Evolutionary conservation across 352 stramenopile species (phyloP).

Genomic region (Halophytophthora polymorphica): DNA sequence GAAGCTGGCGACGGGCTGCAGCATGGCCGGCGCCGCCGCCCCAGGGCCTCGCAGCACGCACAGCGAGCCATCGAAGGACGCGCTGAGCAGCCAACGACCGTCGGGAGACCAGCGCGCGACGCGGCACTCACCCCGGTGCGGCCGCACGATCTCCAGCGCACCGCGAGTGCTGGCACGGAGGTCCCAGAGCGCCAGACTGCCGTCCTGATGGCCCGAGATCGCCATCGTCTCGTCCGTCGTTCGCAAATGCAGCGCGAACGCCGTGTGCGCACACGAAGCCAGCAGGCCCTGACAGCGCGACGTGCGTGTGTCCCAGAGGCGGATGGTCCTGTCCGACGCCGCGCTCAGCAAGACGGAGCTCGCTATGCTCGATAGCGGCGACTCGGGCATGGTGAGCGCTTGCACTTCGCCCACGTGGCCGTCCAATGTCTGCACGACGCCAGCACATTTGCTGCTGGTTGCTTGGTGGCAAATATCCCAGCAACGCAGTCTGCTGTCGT

Average conservation of each 20-base stretch:
- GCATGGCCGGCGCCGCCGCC: constrained; percentile 1
- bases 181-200: constrained; percentile 62
- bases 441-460: constrained; percentile 15
- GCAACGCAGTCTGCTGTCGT: constrained; percentile 43
- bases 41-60: constrained; percentile 29
- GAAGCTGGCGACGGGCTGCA: constrained; percentile 49
- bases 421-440: constrained; percentile 34
- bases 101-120: constrained; percentile 56
- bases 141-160: constrained; percentile 26
- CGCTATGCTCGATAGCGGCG: background rate
- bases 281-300: constrained; percentile 51
- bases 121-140: constrained; percentile 59
- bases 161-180: constrained; percentile 28
- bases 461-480: constrained; percentile 42
- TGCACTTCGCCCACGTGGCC: constrained; percentile 72
- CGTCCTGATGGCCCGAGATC: constrained; percentile 59
- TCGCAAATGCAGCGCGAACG: constrained; percentile 48
- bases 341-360: constrained; percentile 31
- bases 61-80: constrained; percentile 60
- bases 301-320: constrained; percentile 67
- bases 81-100: constrained; percentile 57
- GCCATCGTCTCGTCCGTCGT: constrained; percentile 29
- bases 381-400: constrained; percentile 31
- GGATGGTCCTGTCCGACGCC: constrained; percentile 55
- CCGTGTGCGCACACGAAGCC: constrained; percentile 24